Evolutionary conservation across 768 basidiomycete species (phyloP), one percentile per base, ranked within the genome.

Genomic region (Pleurotus salmoneostramineus): DNA sequence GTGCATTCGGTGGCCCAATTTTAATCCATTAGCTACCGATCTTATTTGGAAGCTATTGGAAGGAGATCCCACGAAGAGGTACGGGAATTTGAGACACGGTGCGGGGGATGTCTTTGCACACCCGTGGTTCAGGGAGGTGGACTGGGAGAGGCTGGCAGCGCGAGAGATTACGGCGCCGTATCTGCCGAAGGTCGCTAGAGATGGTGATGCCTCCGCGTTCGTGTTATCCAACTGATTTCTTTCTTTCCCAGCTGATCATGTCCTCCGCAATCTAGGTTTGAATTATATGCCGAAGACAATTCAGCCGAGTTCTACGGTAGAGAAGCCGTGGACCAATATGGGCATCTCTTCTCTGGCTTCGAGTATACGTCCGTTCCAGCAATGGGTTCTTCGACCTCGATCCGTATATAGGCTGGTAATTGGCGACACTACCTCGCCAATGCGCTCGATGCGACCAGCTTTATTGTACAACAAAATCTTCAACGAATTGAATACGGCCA

Each of bases 151-250:
- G 71, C 72, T 98, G 55, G 82, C 80, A 65, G 79, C 80, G 49
- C 78, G 93, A 63, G 93, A 98, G 66, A 98, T 99, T 56, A 91
- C 90, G 11, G 92, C 97, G 21, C 97, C 97, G 2, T 99, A 97
- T 74, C 75, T 98, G 51, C 97, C 97, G 10, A 89, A 89, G 69
- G 93, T 98, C 49, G 82, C 77, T 35, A 88, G 93, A 6, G 97
- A 98, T 8, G 97, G 97, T 0, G 97, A 99, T 71, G 91, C 96
- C 4, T 94, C 91, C 84, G 90, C 90, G 89, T 92, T 68, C 71
- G 90, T 83, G 44, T n/a, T 57, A 43, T 33, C 5, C 8, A 36
- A 37, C 51, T 55, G 36, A 27, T 57, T 49, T 21, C 17, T 45
- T 60, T 10, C 32, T 17, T 33, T 21, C 42, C 40, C 58, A 52